phyloP scores from a whole-genome alignment of 2,329 filamentous ascomycete genomes.

The Fusarium euwallaceae region DNA sequence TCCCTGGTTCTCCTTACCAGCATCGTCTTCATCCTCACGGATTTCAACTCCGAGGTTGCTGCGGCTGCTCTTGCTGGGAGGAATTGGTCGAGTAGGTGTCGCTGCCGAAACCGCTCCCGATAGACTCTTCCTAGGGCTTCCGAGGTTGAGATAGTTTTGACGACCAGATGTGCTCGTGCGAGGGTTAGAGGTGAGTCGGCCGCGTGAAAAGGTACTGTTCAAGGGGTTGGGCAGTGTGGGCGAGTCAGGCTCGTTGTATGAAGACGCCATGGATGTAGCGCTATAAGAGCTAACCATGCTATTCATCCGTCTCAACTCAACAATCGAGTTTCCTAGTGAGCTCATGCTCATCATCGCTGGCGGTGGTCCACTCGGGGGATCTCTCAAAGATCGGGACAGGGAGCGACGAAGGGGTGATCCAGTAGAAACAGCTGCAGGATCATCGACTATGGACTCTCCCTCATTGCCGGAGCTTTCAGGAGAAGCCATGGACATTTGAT shows the following conservation, averaged over 20 bases:
- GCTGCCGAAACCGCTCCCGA: constrained; percentile 7
- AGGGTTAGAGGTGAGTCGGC: constrained; percentile 41
- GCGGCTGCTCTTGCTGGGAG: constrained; percentile 28
- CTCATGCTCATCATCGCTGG: constrained; percentile 16
- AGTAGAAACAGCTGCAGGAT: constrained; percentile 34
- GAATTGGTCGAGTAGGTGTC: constrained; percentile 5
- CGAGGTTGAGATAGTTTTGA: constrained; percentile 63
- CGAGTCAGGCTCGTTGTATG: constrained; percentile 49
- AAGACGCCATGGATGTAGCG: constrained; percentile 54
- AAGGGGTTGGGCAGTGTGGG: constrained; percentile 57
- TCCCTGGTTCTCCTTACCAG: constrained; percentile 49
- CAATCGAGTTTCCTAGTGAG: constrained; percentile 59
- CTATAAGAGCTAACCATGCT: constrained; percentile 63
- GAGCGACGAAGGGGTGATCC: constrained; percentile 43
- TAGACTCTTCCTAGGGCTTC: constrained; percentile 44
- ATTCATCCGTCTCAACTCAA: constrained; percentile 70
- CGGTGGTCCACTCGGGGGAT: constrained; percentile 21
- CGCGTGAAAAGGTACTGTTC: constrained; percentile 56
- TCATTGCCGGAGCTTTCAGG: constrained; percentile 45
- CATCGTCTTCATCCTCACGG: constrained; percentile 36
- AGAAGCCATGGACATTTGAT: constrained; percentile 41
- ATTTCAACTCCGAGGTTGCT: constrained; percentile 35
- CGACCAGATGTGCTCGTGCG: constrained; percentile 54
- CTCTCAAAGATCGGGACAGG: constrained; percentile 27
- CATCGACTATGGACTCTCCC: constrained; percentile 23